Conservation (phyloP, 441 rosid genomes). For the Hura crepitans region DNA sequence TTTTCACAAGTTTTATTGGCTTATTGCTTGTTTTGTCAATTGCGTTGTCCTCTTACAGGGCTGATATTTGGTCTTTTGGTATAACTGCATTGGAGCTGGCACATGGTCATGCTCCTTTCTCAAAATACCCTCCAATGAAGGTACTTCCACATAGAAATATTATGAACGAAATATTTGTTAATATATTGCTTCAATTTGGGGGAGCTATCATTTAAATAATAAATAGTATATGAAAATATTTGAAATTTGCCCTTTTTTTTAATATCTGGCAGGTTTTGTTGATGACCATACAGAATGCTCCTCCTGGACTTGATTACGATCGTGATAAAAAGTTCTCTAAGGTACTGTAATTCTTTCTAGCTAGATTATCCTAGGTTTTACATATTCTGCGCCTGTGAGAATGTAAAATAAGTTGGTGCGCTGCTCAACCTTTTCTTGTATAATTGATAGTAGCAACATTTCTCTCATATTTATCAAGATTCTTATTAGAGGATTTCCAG, state of each 20-base stretch:
- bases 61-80: constrained; percentile 93
- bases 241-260: no score
- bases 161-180: constrained; percentile 7
- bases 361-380: constrained; percentile 23
- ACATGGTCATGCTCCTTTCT: constrained; percentile 94
- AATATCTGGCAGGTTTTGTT: constrained; percentile 73
- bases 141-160: constrained; percentile 37
- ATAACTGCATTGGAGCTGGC: constrained; percentile 96
- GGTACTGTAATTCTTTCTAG: constrained; percentile 81
- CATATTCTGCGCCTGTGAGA: neutral
- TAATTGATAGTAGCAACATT: constrained; percentile 13
- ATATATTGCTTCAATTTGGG: constrained; percentile 10
- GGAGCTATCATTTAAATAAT: constrained; percentile 6
- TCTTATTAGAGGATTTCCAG: constrained; percentile 88
- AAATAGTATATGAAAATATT: constrained; percentile 7
- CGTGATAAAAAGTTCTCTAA: constrained; percentile 97
- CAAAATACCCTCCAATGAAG: constrained; percentile 96
- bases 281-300: constrained; percentile 99
- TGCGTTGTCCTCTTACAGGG: constrained; percentile 49
- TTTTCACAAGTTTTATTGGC: neutral
- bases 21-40: no score
- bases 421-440: neutral
- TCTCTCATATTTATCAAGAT: constrained; percentile 33
- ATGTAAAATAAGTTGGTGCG: constrained; percentile 18
- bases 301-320: constrained; percentile 97